phyloP scores from a whole-genome alignment of 176 grass and related monocot genomes.

The Carex parvula region DNA sequence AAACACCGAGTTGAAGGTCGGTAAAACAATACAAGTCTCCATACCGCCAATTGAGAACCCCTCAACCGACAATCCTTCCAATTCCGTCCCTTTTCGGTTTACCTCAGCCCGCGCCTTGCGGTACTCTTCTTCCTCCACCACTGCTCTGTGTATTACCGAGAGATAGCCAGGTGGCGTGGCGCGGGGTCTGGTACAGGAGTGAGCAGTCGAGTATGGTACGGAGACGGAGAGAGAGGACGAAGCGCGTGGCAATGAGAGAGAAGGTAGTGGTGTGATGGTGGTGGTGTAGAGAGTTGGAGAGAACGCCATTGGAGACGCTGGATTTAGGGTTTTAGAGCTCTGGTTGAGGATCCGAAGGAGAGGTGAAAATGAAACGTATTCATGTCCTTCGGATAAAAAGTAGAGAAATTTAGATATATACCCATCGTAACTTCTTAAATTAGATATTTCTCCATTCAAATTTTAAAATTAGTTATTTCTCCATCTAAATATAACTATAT shows the following conservation, averaged over 20 bases:
- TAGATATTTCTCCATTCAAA: too few relatives aligned
- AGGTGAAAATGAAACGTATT: conserved; percentile 10
- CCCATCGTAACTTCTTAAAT: too few relatives aligned
- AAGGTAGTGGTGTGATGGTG: not conserved
- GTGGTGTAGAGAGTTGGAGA: conserved; percentile 31
- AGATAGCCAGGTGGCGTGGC: conserved; percentile 42
- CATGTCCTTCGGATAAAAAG: not conserved
- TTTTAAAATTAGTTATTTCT: too few relatives aligned
- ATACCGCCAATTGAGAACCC: conserved; percentile 86
- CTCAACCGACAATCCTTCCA: conserved; percentile 79
- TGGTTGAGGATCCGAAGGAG: not conserved
- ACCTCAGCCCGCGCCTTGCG: conserved; percentile 79
- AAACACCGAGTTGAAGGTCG: conserved; percentile 72
- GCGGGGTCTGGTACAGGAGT: conserved; percentile 21
- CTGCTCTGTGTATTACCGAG: conserved; percentile 66
- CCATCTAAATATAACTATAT: too few relatives aligned
- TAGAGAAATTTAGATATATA: too few relatives aligned
- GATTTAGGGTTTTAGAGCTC: conserved; percentile 23
- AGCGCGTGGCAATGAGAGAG: conserved; percentile 2
- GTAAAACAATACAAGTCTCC: conserved; percentile 82
- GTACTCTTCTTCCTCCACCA: conserved; percentile 90
- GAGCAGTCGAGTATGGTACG: not conserved
- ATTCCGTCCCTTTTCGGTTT: conserved; percentile 68
- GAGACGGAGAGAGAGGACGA: conserved; percentile 18
- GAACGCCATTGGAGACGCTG: conserved; percentile 36